Percentiles rank a stretch among this genome's conserved stretches.
Evolutionary conservation across 2,329 filamentous ascomycete species (phyloP).

Genomic region (Microcyclospora tardicrescens): DNA sequence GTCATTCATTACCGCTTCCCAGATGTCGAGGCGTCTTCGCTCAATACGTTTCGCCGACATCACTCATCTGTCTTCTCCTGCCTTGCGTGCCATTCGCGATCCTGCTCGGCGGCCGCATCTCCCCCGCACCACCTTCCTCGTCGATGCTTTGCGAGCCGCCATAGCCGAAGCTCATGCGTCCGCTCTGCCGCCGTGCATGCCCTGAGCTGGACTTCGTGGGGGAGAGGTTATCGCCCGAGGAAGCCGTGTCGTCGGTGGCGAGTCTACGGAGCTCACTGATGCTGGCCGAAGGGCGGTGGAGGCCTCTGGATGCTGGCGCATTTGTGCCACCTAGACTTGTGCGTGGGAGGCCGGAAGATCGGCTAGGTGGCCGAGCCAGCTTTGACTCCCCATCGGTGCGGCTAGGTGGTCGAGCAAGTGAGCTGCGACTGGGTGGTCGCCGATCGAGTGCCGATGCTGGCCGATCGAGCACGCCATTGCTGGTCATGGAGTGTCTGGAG

Average conservation of each 20-base stretch:
- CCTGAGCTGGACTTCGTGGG: too few relatives aligned
- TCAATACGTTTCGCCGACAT: slow-evolving; percentile 24
- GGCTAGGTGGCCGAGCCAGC: slow-evolving; percentile 20
- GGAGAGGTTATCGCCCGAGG: too few relatives aligned
- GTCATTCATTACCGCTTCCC: too few relatives aligned
- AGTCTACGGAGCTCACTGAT: slow-evolving; percentile 18
- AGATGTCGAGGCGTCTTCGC: too few relatives aligned
- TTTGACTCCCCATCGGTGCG: slow-evolving; percentile 32
- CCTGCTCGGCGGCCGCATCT: neutral
- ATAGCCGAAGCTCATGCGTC: too few relatives aligned
- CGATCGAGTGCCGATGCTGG: slow-evolving; percentile 3
- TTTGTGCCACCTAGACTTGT: slow-evolving; percentile 56
- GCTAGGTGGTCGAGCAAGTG: slow-evolving; percentile 15
- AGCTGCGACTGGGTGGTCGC: slow-evolving; percentile 37
- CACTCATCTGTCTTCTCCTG: slow-evolving; percentile 12
- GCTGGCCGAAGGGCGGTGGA: slow-evolving; percentile 15
- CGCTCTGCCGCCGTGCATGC: too few relatives aligned
- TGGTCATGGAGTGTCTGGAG: neutral
- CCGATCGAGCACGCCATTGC: slow-evolving; percentile 7
- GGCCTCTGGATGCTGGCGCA: slow-evolving; percentile 17
- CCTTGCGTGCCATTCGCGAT: slow-evolving; percentile 33
- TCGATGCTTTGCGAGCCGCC: neutral
- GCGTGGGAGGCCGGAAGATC: slow-evolving; percentile 34
- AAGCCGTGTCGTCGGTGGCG: slow-evolving; percentile 23
- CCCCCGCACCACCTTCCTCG: neutral